Conservation (phyloP, 106 monocot genomes). For the Dendrobium huoshanense region DNA sequence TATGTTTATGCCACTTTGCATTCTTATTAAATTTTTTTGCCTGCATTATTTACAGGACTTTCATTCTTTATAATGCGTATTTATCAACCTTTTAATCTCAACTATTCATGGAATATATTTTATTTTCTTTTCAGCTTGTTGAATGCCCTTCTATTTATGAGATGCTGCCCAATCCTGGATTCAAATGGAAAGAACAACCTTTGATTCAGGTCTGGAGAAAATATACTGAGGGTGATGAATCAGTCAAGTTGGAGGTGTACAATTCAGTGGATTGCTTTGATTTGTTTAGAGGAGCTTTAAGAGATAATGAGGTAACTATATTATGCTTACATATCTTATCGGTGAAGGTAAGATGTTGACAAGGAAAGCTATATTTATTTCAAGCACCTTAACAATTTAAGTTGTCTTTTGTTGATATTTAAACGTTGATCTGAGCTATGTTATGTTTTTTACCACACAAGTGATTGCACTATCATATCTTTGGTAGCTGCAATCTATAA, state of each 20-base stretch:
- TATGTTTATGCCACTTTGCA: not conserved
- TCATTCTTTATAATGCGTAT: not conserved
- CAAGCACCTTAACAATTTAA: not conserved
- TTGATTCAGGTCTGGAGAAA: slow-evolving; percentile 66
- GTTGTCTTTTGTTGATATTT: not conserved
- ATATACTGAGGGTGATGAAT: slow-evolving; percentile 27
- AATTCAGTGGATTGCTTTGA: slow-evolving; percentile 32
- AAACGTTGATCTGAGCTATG: not conserved
- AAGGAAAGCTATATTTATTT: not conserved
- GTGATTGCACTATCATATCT: not conserved
- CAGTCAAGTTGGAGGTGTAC: slow-evolving; percentile 45
- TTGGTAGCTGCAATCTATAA: not conserved
- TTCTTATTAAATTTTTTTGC: not conserved
- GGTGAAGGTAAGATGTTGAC: not conserved
- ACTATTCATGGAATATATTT: not conserved
- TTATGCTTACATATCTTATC: not conserved
- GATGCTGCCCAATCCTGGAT: slow-evolving; percentile 71
- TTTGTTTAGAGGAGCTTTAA: slow-evolving; percentile 83
- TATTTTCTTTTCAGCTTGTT: slow-evolving; percentile 44
- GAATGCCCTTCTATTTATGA: slow-evolving; percentile 95
- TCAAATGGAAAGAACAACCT: slow-evolving; percentile 65
- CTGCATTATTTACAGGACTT: not conserved
- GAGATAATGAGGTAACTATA: slow-evolving; percentile 63
- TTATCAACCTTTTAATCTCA: not conserved
- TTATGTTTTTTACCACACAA: not conserved